phyloP scores from a whole-genome alignment of 116 monocot genomes.

The Iris pallida region DNA sequence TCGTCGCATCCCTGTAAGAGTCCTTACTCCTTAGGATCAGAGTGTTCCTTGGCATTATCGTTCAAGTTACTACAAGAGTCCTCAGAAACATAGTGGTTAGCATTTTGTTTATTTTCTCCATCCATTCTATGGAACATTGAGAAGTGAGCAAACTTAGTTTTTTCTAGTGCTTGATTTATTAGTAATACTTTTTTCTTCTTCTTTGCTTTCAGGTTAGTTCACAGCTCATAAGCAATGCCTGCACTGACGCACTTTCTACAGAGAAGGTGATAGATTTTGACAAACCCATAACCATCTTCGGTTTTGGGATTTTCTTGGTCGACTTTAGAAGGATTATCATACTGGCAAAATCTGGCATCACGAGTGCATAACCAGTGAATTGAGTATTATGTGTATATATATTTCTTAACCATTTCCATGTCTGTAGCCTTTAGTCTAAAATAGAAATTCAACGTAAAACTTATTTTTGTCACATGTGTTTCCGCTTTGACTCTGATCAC shows the following conservation, averaged over 20 bases:
- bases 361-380: not conserved
- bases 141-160: not conserved
- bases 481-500: too few relatives aligned
- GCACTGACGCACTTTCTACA: slow-evolving; percentile 94
- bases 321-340: too few relatives aligned
- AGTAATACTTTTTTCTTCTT: not conserved
- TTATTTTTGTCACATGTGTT: too few relatives aligned
- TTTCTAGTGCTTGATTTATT: not conserved
- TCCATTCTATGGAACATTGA: not conserved
- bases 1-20: too few relatives aligned
- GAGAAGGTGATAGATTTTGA: slow-evolving; percentile 60
- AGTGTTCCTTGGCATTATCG: too few relatives aligned
- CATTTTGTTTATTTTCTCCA: not conserved
- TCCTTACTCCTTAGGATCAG: too few relatives aligned
- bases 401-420: not conserved
- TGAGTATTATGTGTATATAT: not conserved
- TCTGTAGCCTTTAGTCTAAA: too few relatives aligned
- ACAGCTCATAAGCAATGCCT: slow-evolving; percentile 92
- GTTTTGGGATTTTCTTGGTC: too few relatives aligned
- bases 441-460: too few relatives aligned
- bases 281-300: too few relatives aligned
- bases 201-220: slow-evolving; percentile 70
- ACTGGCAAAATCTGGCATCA: not conserved
- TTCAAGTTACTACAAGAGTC: too few relatives aligned
- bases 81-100: not conserved